phyloP scores from a whole-genome alignment of 2,329 filamentous ascomycete species.

The Allantophomopsis cytisporea region DNA sequence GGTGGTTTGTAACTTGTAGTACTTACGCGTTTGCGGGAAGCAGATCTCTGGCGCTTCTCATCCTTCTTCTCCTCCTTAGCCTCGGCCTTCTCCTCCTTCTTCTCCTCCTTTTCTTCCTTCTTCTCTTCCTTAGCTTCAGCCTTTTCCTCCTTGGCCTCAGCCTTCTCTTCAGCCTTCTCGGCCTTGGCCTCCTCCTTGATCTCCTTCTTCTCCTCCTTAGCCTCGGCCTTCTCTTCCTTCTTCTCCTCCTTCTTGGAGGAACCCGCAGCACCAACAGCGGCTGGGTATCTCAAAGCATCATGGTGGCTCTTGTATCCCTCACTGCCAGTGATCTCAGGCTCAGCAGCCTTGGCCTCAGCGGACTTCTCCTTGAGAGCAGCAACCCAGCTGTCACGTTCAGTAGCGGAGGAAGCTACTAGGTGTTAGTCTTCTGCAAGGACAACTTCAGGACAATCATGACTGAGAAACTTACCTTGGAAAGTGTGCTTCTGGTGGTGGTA shows the following conservation, averaged over 20 bases:
- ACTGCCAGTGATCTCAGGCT: slow-evolving; percentile 57
- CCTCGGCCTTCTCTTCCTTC: slow-evolving; percentile 19
- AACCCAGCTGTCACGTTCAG: slow-evolving; percentile 90
- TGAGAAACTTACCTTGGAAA: slow-evolving; percentile 46
- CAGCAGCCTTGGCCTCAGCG: slow-evolving; percentile 72
- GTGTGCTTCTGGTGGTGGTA: slow-evolving; percentile 81
- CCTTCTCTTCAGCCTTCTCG: no score
- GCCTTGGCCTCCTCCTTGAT: slow-evolving; percentile 13
- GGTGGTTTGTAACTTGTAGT: no score
- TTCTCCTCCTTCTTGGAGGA: slow-evolving; percentile 20
- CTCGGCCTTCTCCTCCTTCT: slow-evolving; percentile 2
- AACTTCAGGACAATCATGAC: no score
- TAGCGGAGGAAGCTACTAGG: slow-evolving; percentile 37
- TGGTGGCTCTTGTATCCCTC: slow-evolving; percentile 69
- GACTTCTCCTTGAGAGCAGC: slow-evolving; percentile 70
- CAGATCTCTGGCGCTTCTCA: slow-evolving; percentile 25
- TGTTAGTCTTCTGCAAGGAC: no score
- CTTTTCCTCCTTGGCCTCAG: slow-evolving; percentile 10
- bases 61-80: slow-evolving; percentile 14
- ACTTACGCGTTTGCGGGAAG: slow-evolving; percentile 46
- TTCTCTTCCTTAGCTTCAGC: slow-evolving; percentile 17
- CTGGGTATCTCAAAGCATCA: slow-evolving; percentile 23
- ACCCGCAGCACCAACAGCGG: slow-evolving; percentile 19
- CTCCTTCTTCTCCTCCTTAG: slow-evolving; percentile 22
- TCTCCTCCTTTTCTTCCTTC: slow-evolving; percentile 19